These are phyloP conservation scores for Kluyveromyces dobzhanskii DNA, from an alignment of 805 yeast species.

Conservation along the genomic window DNA sequence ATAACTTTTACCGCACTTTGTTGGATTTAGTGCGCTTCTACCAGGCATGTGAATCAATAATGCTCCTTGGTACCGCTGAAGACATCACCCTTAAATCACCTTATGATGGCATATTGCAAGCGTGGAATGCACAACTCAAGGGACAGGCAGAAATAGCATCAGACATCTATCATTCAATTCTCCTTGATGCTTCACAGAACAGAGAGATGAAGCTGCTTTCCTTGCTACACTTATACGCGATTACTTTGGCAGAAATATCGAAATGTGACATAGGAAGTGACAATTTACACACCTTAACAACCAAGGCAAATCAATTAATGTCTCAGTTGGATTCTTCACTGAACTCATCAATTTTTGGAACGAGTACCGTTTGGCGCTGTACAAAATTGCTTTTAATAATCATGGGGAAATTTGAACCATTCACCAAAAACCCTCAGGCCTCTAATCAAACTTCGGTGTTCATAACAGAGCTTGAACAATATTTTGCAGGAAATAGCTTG, in stretches of 20 bases:
- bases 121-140: conserved; percentile 11
- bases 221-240: conserved; percentile 16
- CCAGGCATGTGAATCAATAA: conserved; percentile 7
- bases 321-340: conserved; percentile 10
- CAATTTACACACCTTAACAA: conserved; percentile 1
- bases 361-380: conserved; percentile 23
- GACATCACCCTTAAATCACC: not conserved
- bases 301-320: conserved; percentile 13
- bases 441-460: conserved; percentile 18
- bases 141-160: conserved; percentile 11
- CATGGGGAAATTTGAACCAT: conserved; percentile 26
- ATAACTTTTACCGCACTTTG: conserved; percentile 14
- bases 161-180: conserved; percentile 3
- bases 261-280: conserved; percentile 3
- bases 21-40: conserved; percentile 17
- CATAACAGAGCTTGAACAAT: conserved; percentile 14
- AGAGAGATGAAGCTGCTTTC: conserved; percentile 12
- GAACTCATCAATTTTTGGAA: conserved; percentile 10
- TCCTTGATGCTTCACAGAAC: not conserved
- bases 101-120: conserved; percentile 7
- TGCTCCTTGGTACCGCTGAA: conserved; percentile 4
- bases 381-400: conserved; percentile 23
- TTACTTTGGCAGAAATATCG: conserved; percentile 5
- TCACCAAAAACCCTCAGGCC: conserved; percentile 22
- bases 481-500: conserved; percentile 17